phyloP scores from a whole-genome alignment of 768 basidiomycete genomes.

The Lentinula sp. region DNA sequence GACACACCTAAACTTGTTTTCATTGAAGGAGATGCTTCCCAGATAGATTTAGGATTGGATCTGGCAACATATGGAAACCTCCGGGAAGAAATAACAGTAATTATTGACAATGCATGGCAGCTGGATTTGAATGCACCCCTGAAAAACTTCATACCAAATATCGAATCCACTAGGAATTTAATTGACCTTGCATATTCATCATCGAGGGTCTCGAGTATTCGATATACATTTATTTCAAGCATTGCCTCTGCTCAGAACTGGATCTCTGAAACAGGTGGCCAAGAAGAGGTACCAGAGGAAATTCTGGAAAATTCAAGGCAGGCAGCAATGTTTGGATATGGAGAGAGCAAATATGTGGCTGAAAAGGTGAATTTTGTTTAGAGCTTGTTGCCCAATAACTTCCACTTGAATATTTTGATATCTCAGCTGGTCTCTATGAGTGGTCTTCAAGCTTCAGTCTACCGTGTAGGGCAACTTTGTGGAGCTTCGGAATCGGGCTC shows the following conservation, averaged over 20 bases:
- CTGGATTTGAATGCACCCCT: constrained; percentile 37
- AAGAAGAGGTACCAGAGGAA: constrained; percentile 20
- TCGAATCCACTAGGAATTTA: constrained; percentile 30
- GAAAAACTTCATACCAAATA: constrained; percentile 31
- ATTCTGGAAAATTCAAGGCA: constrained; percentile 15
- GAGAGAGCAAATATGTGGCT: constrained; percentile 29
- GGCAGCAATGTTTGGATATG: constrained; percentile 29
- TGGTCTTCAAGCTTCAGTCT: constrained; percentile 22
- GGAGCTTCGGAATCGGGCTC: constrained; percentile 28
- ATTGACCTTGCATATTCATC: constrained; percentile 22
- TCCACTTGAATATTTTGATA: background rate
- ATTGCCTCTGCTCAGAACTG: constrained; percentile 19
- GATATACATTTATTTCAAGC: constrained; percentile 25
- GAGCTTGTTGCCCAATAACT: background rate
- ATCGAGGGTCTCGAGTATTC: constrained; percentile 5
- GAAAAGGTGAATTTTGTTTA: constrained; percentile 20
- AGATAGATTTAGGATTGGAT: background rate
- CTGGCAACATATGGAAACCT: background rate
- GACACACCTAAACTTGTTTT: constrained; percentile 10
- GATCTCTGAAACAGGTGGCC: constrained; percentile 6
- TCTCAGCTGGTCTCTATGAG: constrained; percentile 22
- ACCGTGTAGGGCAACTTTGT: constrained; percentile 31
- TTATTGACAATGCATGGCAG: constrained; percentile 33
- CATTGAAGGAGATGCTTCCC: constrained; percentile 15
- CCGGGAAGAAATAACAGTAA: constrained; percentile 12